phyloP scores from a whole-genome alignment of 176 grass and related monocot genomes.

The Luzula sylvatica region DNA sequence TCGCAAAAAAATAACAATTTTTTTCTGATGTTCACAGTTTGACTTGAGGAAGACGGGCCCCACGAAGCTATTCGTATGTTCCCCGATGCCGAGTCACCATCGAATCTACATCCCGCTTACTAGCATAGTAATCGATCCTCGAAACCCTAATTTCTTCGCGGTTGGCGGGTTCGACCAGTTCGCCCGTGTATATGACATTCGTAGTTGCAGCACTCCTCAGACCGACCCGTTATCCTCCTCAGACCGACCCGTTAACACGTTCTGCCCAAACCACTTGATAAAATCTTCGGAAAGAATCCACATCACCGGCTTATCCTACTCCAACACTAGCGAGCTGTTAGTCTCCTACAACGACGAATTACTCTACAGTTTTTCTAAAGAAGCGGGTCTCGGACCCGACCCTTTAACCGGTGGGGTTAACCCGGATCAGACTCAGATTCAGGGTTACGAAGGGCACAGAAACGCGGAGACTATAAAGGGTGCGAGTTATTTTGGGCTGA shows the following conservation, averaged over 20 bases:
- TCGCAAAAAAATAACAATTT: not conserved
- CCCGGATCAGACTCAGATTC: slow-evolving; percentile 22
- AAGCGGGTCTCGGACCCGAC: slow-evolving; percentile 49
- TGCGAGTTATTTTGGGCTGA: slow-evolving; percentile 70
- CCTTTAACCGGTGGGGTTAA: slow-evolving; percentile 28
- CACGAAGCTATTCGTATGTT: slow-evolving; percentile 67
- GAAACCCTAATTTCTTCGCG: slow-evolving; percentile 54
- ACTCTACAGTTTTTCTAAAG: slow-evolving; percentile 61
- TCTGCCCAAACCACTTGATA: slow-evolving; percentile 64
- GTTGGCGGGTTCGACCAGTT: slow-evolving; percentile 66
- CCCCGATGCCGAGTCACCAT: slow-evolving; percentile 39
- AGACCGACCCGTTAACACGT: slow-evolving; percentile 42
- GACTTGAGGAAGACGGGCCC: slow-evolving; percentile 51
- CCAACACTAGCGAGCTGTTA: slow-evolving; percentile 51
- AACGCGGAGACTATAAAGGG: slow-evolving; percentile 77
- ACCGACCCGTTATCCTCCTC: slow-evolving; percentile 24
- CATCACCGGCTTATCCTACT: slow-evolving; percentile 69
- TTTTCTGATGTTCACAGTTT: slow-evolving; percentile 39
- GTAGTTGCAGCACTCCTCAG: slow-evolving; percentile 22
- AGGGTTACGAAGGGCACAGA: slow-evolving; percentile 63
- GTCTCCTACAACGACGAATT: slow-evolving; percentile 76
- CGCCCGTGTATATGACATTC: slow-evolving; percentile 65
- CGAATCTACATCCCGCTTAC: slow-evolving; percentile 35
- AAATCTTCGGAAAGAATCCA: slow-evolving; percentile 27
- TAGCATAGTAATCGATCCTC: slow-evolving; percentile 59